Evolutionary conservation across 2,329 filamentous ascomycete genomes (phyloP), one percentile per base, ranked within the genome.

Genomic region (Penicillium sp.): DNA sequence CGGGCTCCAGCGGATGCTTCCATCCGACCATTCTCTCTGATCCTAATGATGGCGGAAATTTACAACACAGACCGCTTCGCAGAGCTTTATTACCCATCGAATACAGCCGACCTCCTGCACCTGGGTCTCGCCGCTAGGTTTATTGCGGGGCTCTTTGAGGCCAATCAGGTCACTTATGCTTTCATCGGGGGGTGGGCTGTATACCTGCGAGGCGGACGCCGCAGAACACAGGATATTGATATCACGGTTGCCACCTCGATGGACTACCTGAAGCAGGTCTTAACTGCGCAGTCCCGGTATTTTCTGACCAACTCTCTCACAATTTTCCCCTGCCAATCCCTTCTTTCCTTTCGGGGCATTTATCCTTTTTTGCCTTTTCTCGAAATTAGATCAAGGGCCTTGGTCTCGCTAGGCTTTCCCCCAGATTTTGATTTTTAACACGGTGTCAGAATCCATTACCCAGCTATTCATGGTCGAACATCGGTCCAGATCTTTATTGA

Each of bases 41-140:
- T 26, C 42, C 18, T 45, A 21, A 50, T 50, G 36, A 61, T 61
- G 59, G 59, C 59, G 44, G 59, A 61, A 54, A 59, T 61, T 39
- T 61, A 61, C 50, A 57, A 61, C 46, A 61, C 59, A 37, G 59
- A 61, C 33, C 59, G 59, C 39, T 61, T 61, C 51, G 59, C 59
- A 28, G 56, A 61, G 55, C 56, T 61, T 36, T 61, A 61, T 48
- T 61, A 59, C 36, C 56, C 59, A 37, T 61, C 59, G 23, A 61
- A 61, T 34, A 60, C 56, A 10, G 59, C 59, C 52, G 59, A 61
- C 42, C 52, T 61, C 26, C 48, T 61, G 21, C 59, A 61, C 36
- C 54, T 61, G 11, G 59, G 59, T 26, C 59, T 61, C 16, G 59
- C 56, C 5, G 59, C 56, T 42, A 52, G 59, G 39, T 61, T 59